Base-by-base conservation (phyloP, 768 basidiomycete genomes). In the Rossbeevera mucosa region DNA sequence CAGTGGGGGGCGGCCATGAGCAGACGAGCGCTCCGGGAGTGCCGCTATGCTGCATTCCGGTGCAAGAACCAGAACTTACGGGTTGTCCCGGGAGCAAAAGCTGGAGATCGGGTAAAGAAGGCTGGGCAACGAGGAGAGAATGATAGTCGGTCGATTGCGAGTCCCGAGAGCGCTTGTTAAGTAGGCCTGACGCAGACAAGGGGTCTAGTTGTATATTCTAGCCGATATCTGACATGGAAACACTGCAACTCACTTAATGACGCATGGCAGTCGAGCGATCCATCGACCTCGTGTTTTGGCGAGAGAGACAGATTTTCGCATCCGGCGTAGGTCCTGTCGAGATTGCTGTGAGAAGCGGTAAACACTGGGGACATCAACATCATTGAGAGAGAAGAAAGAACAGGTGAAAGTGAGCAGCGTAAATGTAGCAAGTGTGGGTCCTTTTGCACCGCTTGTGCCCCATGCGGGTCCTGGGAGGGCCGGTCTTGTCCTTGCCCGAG, bases 371-470 rank as follows among this genome's bases (percentile, higher is more conserved):
- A 62, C 21, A 66, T 64, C 65, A 67, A 38, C 36, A 38, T 38
- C n/a, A n/a, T n/a, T n/a, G n/a, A n/a, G n/a, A 28, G 56, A 55
- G 53, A 57, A 51, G 55, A 55, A 47, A n/a, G 62, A 50, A 33
- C 26, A 43, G 41, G 51, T 11, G 50, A 29, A 45, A 54, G 33
- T n/a, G 20, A 26, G 22, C 52, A 44, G 41, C 49, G 55, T 67
- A 67, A 67, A 60, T 65, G 55, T 25, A 52, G 52, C 33, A 48
- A 47, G 50, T 56, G 61, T 54, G 58, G 51, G 63, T 50, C 48
- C 42, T 50, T 52, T 41, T 58, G 65, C 65, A 66, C 65, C 21
- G 65, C 65, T 55, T 59, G 50, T 53, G 42, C 59, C 63, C n/a
- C 36, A 59, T 50, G 60, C 53, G 56, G 54, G 40, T 38, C 49